Evolutionary conservation across 148 eudicot species (phyloP), one percentile per base, ranked within the genome.

Genomic region (Vaccinium macrocarpon): DNA sequence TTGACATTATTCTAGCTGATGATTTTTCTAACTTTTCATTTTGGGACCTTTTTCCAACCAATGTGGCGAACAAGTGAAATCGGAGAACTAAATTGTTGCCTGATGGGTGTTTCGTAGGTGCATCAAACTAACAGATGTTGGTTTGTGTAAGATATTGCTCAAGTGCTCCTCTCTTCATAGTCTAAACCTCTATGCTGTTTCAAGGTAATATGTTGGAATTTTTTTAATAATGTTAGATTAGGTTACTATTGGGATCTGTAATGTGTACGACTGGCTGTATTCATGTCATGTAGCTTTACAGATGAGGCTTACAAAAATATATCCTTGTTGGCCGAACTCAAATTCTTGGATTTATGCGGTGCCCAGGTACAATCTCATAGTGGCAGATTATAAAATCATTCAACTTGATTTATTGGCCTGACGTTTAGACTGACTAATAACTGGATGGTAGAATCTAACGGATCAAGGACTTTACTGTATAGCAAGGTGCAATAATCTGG

Each of bases 301-400:
- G 97, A 94, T 85, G 87, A 51, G 83, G 92, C 86, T 82, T 96
- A 96, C 94, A 86, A 86, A 89, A 89, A 88, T 32, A 90, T 93
- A 56, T 89, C 94, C 42, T 89, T 87, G 85, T 91, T 95, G 79
- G 12, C 81, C 64, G 88, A 92, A 73, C 98, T 96, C 82, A 90
- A 81, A 86, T 91, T 91, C 88, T 92, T 96, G 82, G 99, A 96
- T 88, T 95, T 96, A 72, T 96, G 99, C 83, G 99, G 99, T 88
- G 98, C 99, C 80, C 99, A 96, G 97, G 99, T 96, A 91, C 79
- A 81, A 81, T 64, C 59, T 52, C 66, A 50, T 76, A 14, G 46
- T 81, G 10, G 23, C 46, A 9, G 38, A 68, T 49, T 68, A 64
- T 64, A n/a, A 53, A 48, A 59, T 61, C 75, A 12, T 76, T 32